phyloP scores from a whole-genome alignment of 2,329 filamentous ascomycete species.

The Trichoderma afroharzianum region DNA sequence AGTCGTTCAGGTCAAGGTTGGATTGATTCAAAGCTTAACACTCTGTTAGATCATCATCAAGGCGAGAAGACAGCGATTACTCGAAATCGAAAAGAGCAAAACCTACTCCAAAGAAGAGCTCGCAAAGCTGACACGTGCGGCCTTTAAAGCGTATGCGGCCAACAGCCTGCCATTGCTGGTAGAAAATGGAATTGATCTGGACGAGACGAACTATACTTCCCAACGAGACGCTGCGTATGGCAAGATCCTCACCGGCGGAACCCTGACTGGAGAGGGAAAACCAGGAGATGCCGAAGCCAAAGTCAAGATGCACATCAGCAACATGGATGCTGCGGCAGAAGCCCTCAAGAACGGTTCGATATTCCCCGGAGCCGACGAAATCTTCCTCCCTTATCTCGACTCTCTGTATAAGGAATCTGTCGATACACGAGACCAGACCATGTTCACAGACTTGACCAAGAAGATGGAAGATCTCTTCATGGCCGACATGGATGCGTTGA shows the following conservation, averaged over 20 bases:
- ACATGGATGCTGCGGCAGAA: constrained; percentile 49
- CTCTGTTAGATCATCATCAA: constrained; percentile 52
- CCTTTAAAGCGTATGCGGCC: constrained; percentile 54
- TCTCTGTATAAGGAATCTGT: constrained; percentile 59
- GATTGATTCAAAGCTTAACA: neutral
- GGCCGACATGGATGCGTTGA: constrained; percentile 81
- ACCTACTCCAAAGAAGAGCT: constrained; percentile 46
- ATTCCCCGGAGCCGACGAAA: constrained; percentile 57
- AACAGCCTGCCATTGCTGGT: constrained; percentile 53
- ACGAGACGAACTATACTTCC: constrained; percentile 47
- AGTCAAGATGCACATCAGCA: constrained; percentile 81
- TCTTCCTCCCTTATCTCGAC: constrained; percentile 82
- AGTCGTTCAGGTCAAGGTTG: neutral
- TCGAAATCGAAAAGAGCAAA: constrained; percentile 76
- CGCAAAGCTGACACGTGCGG: constrained; percentile 45
- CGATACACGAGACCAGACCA: constrained; percentile 60
- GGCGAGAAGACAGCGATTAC: constrained; percentile 73
- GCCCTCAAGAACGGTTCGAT: constrained; percentile 48
- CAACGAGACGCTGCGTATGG: constrained; percentile 52
- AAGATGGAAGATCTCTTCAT: constrained; percentile 86
- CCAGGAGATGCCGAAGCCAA: constrained; percentile 79
- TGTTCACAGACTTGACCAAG: constrained; percentile 83
- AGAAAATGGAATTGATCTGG: constrained; percentile 40
- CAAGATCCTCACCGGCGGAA: constrained; percentile 51
- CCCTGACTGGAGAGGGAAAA: constrained; percentile 54